A percentile compares a stretch with the other conserved stretches of the same genome.
Evolutionary conservation across 2,329 filamentous ascomycete genomes (phyloP).

Genomic region (Aureobasidium sp.): DNA sequence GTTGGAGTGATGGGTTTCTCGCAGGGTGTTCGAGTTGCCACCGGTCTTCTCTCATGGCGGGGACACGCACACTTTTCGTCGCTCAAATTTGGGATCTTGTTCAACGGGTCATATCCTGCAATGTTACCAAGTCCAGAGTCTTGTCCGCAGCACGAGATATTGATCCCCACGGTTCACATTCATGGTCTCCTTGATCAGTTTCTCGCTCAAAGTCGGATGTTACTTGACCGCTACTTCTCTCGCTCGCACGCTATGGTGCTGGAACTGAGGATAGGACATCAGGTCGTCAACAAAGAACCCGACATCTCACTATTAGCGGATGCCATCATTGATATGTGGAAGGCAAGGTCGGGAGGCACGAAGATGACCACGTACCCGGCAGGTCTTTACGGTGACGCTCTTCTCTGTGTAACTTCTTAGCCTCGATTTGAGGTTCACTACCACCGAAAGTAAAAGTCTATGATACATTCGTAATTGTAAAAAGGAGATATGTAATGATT

Average conservation of each 20-base stretch:
- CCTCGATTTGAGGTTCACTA: not conserved
- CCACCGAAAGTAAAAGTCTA: not conserved
- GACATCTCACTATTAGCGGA: not conserved
- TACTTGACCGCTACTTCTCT: not conserved
- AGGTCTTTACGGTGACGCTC: not conserved
- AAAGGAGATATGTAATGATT: not conserved
- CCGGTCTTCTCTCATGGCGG: not conserved
- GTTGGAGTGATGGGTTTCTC: not conserved
- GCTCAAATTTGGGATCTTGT: not conserved
- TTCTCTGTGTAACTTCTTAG: not conserved
- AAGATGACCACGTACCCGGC: not conserved
- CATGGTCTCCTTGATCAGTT: not conserved
- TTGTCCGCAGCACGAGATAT: not conserved
- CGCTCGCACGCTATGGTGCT: not conserved
- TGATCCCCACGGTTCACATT: not conserved
- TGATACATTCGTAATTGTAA: not conserved
- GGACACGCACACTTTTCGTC: not conserved
- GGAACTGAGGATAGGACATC: not conserved
- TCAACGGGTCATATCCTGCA: not conserved
- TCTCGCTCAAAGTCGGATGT: not conserved
- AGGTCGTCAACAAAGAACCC: not conserved
- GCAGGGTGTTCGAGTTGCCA: not conserved
- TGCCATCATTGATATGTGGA: not conserved
- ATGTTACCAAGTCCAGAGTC: not conserved
- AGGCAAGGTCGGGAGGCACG: not conserved